Evolutionary conservation across 2,329 filamentous ascomycete genomes (phyloP).

Genomic region (Neopestalotiopsis sp.): DNA sequence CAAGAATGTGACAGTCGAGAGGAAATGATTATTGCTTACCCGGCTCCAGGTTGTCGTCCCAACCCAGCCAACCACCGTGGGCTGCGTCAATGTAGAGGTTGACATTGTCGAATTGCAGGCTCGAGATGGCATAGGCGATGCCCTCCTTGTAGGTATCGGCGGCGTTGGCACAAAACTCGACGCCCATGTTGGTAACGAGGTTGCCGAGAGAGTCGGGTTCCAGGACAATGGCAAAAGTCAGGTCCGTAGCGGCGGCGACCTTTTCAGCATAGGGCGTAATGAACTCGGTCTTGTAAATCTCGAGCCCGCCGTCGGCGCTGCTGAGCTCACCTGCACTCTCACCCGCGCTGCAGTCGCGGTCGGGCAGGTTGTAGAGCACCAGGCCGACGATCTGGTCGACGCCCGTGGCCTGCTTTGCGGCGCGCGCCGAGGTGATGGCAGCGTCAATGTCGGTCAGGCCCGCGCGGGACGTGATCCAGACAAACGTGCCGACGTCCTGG

Average conservation of each 20-base stretch:
- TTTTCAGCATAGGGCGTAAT: constrained; percentile 45
- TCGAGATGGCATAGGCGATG: constrained; percentile 46
- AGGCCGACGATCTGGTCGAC: constrained; percentile 44
- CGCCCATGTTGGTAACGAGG: constrained; percentile 44
- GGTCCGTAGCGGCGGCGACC: constrained; percentile 41
- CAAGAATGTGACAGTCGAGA: too few species aligned
- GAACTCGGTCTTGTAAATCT: constrained; percentile 47
- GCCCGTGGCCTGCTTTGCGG: constrained; percentile 9
- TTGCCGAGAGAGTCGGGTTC: constrained; percentile 52
- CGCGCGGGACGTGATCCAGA: constrained; percentile 47
- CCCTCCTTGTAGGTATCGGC: constrained; percentile 45
- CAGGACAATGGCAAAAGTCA: constrained; percentile 48
- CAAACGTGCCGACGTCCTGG: constrained; percentile 47
- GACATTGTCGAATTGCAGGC: constrained; percentile 44
- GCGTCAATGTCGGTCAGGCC: constrained; percentile 54
- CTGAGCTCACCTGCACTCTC: constrained; percentile 48
- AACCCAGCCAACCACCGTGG: constrained; percentile 50
- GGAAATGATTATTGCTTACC: constrained; percentile 28
- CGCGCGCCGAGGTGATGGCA: constrained; percentile 50
- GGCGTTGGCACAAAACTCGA: constrained; percentile 44
- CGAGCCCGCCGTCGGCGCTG: constrained; percentile 41
- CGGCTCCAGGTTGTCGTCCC: constrained; percentile 44
- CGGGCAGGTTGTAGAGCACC: constrained; percentile 50
- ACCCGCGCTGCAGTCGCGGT: constrained; percentile 51
- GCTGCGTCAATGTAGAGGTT: constrained; percentile 48